These are phyloP conservation scores for Metroxylon sagu DNA, from an alignment of 176 grass and related monocot species.

Conservation along the genomic window DNA sequence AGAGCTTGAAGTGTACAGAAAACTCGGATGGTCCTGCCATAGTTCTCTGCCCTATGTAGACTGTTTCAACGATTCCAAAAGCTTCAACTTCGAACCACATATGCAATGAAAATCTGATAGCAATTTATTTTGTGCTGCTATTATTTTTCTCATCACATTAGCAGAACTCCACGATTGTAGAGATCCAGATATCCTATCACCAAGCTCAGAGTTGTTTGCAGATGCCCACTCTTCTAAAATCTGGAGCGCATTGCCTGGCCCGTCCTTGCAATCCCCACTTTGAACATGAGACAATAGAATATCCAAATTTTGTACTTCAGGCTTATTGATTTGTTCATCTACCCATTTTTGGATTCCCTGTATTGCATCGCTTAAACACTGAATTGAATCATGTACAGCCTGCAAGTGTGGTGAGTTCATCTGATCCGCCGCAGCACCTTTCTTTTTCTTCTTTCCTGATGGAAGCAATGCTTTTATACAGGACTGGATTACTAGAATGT, in stretches of 20 bases:
- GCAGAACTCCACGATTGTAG: conserved; percentile 54
- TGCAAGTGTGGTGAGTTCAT: conserved; percentile 48
- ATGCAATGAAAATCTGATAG: conserved; percentile 37
- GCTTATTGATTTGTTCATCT: conserved; percentile 44
- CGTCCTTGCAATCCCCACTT: conserved; percentile 25
- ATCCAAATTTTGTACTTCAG: conserved; percentile 61
- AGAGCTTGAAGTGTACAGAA: too few relatives aligned
- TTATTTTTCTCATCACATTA: conserved; percentile 39
- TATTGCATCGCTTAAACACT: conserved; percentile 42
- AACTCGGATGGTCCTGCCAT: too few relatives aligned
- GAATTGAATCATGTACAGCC: conserved; percentile 49
- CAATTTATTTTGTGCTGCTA: conserved; percentile 36
- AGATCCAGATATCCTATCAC: conserved; percentile 42
- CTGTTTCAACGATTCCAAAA: conserved; percentile 27
- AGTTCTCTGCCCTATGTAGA: background rate
- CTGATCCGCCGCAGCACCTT: conserved; percentile 33
- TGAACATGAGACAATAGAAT: conserved; percentile 45
- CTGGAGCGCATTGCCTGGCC: conserved; percentile 34
- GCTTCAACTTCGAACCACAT: conserved; percentile 55
- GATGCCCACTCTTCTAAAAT: conserved; percentile 49
- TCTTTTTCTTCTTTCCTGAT: conserved; percentile 92
- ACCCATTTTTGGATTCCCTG: conserved; percentile 42
- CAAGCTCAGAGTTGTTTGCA: conserved; percentile 29
- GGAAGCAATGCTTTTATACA: conserved; percentile 52
- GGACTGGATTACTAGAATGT: conserved; percentile 67